Base-by-base conservation (phyloP, 176 grass and related monocot genomes). In the Triticum dicoccoides region DNA sequence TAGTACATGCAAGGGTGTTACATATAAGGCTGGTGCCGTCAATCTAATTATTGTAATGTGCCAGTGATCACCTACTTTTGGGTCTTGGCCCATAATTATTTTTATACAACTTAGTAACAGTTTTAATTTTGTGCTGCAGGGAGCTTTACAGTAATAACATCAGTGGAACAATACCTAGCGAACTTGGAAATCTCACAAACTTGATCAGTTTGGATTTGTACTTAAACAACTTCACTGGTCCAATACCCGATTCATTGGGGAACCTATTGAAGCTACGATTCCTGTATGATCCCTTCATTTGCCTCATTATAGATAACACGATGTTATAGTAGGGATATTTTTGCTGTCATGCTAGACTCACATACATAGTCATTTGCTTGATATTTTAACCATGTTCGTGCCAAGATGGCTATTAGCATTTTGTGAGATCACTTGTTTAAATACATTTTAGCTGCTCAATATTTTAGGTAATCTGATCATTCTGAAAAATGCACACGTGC, bases 61-160 rank as follows among this genome's bases (percentile, higher is more conserved):
- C 21, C 42, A 83, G 61, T 38, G 63, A 34, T 72, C 44, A 54
- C 5, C 44, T 72, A 44, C 23, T 72, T 78, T 79, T 24, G 14
- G 18, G 3, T 30, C 2, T 84, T 63, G 24, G 5, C 41, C 27
- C 18, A 27, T 75, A 38, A 37, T n/a, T 61, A 35, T 14, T 18
- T 61, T 51, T 65, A 32, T 17, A n/a, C 11, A 52, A 78, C 20
- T 58, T 29, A 67, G 51, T 92, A 17, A 76, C 35, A 63, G 29
- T 24, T 70, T 88, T 91, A 75, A 86, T 75, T 52, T 88, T 45
- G 39, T 52, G 52, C 78, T 80, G 67, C 90, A 97, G 94, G 86
- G 94, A 97, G 86, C 88, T 97, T 20, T 97, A 97, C 82, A 97
- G 94, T 91, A 97, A 97, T 68, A 94, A 97, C 72, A 97, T 97